Conservation (phyloP, 495 filamentous ascomycete genomes). For the Annulohypoxylon stygium region DNA sequence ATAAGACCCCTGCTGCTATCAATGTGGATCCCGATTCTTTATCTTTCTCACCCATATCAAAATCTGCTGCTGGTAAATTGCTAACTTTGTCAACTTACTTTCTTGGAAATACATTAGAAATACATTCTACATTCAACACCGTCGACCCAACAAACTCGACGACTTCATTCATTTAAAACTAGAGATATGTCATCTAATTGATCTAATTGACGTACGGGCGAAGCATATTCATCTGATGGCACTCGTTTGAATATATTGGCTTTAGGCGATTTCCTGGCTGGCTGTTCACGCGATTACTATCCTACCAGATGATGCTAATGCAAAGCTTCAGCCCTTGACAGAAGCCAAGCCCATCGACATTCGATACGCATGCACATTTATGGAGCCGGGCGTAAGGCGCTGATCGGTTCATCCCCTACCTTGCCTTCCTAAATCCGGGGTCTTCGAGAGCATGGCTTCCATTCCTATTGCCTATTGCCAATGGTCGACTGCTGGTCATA, state of each 20-base stretch:
- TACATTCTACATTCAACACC: background rate
- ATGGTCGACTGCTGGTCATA: background rate
- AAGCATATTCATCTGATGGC: background rate
- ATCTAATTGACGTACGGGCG: background rate
- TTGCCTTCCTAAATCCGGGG: background rate
- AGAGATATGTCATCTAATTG: background rate
- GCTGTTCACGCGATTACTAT: constrained; percentile 37
- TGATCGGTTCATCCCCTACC: background rate
- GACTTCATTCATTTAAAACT: background rate
- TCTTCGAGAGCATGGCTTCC: background rate
- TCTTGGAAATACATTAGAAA: background rate
- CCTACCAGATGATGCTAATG: constrained; percentile 22
- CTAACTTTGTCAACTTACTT: background rate
- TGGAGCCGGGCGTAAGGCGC: background rate
- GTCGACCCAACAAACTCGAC: background rate
- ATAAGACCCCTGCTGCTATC: constrained; percentile 15
- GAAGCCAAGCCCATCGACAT: constrained; percentile 22
- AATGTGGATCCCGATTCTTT: constrained; percentile 15
- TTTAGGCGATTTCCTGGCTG: constrained; percentile 9
- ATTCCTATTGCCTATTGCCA: constrained; percentile 11
- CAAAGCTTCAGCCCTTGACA: constrained; percentile 25
- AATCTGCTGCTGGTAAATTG: constrained; percentile 1
- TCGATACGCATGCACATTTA: constrained; percentile 24
- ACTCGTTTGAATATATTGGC: constrained; percentile 7
- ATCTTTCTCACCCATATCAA: background rate